These are phyloP conservation scores for Plasmopara viticola DNA, from an alignment of 352 stramenopile genomes.

Conservation along the genomic window DNA sequence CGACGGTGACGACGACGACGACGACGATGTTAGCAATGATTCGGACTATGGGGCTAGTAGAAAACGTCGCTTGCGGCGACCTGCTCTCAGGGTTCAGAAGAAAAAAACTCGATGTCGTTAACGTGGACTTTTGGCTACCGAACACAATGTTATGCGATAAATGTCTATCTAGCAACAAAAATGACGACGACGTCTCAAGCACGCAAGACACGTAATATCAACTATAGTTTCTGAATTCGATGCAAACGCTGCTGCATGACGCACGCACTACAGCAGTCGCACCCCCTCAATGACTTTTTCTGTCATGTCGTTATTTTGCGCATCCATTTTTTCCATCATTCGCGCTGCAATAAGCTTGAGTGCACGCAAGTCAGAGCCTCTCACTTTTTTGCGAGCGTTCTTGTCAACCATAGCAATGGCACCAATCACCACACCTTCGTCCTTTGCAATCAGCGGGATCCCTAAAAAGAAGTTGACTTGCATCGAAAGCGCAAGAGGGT, in stretches of 20 bases:
- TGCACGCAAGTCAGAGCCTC: conserved; percentile 56
- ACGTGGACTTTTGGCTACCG: conserved; percentile 2
- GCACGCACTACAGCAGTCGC: conserved; percentile 27
- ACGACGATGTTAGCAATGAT: conserved; percentile 25
- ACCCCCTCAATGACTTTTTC: conserved; percentile 27
- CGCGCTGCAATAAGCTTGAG: conserved; percentile 59
- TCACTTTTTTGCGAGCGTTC: conserved; percentile 53
- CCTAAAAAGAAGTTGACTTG: conserved; percentile 78
- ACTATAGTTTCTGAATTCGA: conserved; percentile 24
- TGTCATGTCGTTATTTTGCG: conserved; percentile 28
- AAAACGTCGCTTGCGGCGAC: conserved; percentile 30
- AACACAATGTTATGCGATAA: neutral
- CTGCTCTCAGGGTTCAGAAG: conserved; percentile 17
- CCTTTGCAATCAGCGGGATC: conserved; percentile 60
- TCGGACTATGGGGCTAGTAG: conserved; percentile 36
- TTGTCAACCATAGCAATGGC: conserved; percentile 68
- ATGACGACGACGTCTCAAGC: neutral
- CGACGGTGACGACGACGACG: conserved; percentile 46
- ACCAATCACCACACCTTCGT: conserved; percentile 60
- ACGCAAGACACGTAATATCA: conserved; percentile 31
- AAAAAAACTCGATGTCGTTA: conserved; percentile 31
- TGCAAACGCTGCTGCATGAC: conserved; percentile 17
- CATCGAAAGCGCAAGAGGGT: conserved; percentile 62
- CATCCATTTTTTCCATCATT: conserved; percentile 73
- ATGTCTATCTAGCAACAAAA: neutral